Conservation (phyloP, 1,139 yeast genomes). For the Spathaspora sp. region DNA sequence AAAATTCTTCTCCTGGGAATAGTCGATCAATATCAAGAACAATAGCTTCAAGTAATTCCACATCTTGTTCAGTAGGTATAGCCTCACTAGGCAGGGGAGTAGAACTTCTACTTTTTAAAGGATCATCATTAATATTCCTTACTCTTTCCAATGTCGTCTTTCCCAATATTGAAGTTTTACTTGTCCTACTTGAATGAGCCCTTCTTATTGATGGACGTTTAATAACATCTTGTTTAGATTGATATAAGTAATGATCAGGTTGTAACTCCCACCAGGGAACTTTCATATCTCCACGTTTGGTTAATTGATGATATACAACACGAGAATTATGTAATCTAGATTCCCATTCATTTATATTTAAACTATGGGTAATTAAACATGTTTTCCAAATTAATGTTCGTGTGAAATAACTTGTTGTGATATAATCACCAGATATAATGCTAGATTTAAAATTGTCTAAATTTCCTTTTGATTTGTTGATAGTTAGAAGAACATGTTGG, state of each 20-base stretch:
- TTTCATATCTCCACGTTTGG: constrained; percentile 30
- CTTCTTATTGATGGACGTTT: constrained; percentile 6
- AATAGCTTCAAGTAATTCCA: constrained; percentile 43
- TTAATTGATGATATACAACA: constrained; percentile 38
- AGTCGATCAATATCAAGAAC: constrained; percentile 62
- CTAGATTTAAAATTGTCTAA: constrained; percentile 30
- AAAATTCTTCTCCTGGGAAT: constrained; percentile 59
- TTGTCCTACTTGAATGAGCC: constrained; percentile 8
- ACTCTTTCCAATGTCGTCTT: constrained; percentile 11
- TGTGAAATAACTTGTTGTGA: constrained; percentile 23
- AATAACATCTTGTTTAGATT: constrained; percentile 14
- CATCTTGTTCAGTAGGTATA: constrained; percentile 14
- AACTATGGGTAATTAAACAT: constrained; percentile 37
- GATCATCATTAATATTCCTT: constrained; percentile 13
- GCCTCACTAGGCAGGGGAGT: constrained; percentile 4
- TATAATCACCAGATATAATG: constrained; percentile 34
- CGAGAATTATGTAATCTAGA: constrained; percentile 29
- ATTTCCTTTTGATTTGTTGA: constrained; percentile 39
- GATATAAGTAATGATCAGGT: constrained; percentile 30
- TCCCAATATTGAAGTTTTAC: constrained; percentile 1
- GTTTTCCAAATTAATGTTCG: constrained; percentile 42
- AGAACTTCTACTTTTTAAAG: constrained; percentile 11
- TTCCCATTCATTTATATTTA: constrained; percentile 39
- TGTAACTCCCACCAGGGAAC: constrained; percentile 43
- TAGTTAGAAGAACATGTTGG: constrained; percentile 37